Percentiles rank a stretch among this genome's conserved stretches.
These are phyloP conservation scores for Aspergillus baeticus DNA, from an alignment of 495 filamentous ascomycete genomes.

Conservation along the genomic window DNA sequence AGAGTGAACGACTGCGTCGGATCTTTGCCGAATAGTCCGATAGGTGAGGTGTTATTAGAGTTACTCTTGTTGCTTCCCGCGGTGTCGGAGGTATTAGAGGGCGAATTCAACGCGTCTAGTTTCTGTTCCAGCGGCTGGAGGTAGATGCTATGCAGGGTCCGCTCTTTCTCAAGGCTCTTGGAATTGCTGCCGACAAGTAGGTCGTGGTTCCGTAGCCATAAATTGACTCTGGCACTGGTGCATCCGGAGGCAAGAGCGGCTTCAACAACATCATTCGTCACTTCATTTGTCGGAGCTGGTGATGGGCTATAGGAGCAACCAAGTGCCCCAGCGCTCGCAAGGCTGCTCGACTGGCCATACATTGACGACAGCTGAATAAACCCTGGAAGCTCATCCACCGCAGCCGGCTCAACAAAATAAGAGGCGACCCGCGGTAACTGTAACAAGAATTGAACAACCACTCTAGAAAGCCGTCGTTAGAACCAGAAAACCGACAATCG, in stretches of 20 bases:
- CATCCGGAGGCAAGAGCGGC: constrained; percentile 52
- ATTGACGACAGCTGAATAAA: constrained; percentile 14
- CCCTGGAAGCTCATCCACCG: neutral
- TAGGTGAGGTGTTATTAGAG: constrained; percentile 7
- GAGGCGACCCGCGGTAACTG: constrained; percentile 15
- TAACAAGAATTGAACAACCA: constrained; percentile 23
- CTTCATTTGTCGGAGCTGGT: constrained; percentile 56
- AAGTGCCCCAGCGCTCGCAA: constrained; percentile 21
- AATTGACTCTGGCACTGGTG: constrained; percentile 71
- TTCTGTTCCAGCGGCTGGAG: constrained; percentile 60
- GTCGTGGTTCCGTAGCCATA: constrained; percentile 57
- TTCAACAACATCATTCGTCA: constrained; percentile 54
- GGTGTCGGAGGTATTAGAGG: neutral
- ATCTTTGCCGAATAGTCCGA: constrained; percentile 58
- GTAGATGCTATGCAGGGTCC: constrained; percentile 64
- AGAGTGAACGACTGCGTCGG: constrained; percentile 28
- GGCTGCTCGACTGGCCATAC: constrained; percentile 23
- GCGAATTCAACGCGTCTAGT: constrained; percentile 53
- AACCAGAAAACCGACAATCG: neutral
- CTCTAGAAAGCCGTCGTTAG: neutral
- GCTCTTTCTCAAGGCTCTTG: constrained; percentile 48
- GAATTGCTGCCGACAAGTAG: constrained; percentile 60
- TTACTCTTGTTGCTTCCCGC: neutral
- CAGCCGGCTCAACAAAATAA: constrained; percentile 14
- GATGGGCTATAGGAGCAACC: constrained; percentile 71